Evolutionary conservation across 1,139 yeast species (phyloP), one percentile per base, ranked within the genome.

Genomic region (Spathaspora sp.): DNA sequence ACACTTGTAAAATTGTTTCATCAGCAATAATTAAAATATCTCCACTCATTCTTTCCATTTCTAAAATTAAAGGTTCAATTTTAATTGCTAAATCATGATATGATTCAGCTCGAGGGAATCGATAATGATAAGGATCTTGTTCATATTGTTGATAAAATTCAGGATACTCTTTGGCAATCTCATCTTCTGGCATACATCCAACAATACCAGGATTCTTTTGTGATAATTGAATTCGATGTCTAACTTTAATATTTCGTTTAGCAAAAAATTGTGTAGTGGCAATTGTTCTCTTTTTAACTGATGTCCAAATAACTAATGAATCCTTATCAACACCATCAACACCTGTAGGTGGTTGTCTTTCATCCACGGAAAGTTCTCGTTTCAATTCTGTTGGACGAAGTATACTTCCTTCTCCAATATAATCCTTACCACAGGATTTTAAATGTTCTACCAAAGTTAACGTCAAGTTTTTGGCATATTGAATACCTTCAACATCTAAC

Each of bases 41-140:
- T 23, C 95, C 90, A 47, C 88, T 79, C 79, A 86, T 84, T 55
- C 97, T 79, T 64, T 91, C 99, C 84, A 93, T 85, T 65, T 91
- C 98, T 63, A 93, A 74, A 51, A 93, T 82, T 51, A 93, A 74
- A 0, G 99, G 97, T 65, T 95, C 99, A 67, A 95, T 81, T 56
- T 96, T 84, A 39, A 93, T 86, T 0, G 99, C 98, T 48, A 95
- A 76, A 64, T 93, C 99, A 65, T 93, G 99, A 62, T 90, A 93
- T 47, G 95, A 88, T 66, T 93, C 99, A 0, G 96, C 89, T 46
- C 98, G 76, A 7, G 97, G 89, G 63, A 82, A 93, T 49, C 99
- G 76, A 63, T 87, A 93, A 64, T 93, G 97, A 61, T 93, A 95
- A 2, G 97, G 97, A 63, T 91, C 97, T 51, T 74, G 70, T 46